Percentiles rank a stretch among this genome's conserved stretches.
These are phyloP conservation scores for Thalassia testudinum DNA, from an alignment of 116 monocot species.

Conservation along the genomic window DNA sequence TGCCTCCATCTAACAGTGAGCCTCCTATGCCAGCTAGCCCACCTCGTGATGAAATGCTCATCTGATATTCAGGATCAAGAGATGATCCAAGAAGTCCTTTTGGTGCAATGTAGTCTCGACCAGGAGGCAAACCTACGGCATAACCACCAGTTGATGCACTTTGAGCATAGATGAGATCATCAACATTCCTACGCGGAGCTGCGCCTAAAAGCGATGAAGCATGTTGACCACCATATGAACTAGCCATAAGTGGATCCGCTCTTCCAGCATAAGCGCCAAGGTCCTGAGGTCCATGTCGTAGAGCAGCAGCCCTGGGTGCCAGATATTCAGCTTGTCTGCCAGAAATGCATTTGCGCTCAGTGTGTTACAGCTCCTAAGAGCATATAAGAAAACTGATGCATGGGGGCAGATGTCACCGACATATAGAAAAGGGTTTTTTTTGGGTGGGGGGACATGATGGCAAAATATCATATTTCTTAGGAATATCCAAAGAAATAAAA, in stretches of 20 bases:
- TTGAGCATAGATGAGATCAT: conserved; percentile 57
- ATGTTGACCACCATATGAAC: conserved; percentile 47
- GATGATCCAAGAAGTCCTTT: conserved; percentile 51
- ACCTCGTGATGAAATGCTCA: conserved; percentile 31
- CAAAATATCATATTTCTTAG: too few species aligned
- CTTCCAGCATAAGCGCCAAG: conserved; percentile 56
- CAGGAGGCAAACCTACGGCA: conserved; percentile 73
- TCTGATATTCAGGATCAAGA: conserved; percentile 38
- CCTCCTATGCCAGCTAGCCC: conserved; percentile 41
- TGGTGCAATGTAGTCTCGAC: conserved; percentile 66
- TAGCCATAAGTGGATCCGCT: conserved; percentile 49
- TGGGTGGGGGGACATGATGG: too few species aligned
- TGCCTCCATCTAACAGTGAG: conserved; percentile 45
- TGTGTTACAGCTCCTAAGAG: conserved; percentile 13
- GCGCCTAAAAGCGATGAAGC: conserved; percentile 61
- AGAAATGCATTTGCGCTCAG: conserved; percentile 83
- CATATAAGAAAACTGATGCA: conserved; percentile 6
- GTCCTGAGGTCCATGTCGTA: conserved; percentile 49
- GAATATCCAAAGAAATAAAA: too few species aligned
- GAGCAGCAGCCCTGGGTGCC: conserved; percentile 56
- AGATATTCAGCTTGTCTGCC: conserved; percentile 97
- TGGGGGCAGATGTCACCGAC: too few species aligned
- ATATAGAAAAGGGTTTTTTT: too few species aligned
- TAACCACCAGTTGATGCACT: conserved; percentile 38
- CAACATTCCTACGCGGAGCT: conserved; percentile 56